A percentile compares a stretch with the other conserved stretches of the same genome.
phyloP scores from a whole-genome alignment of 1,284 basidiomycete species.

The Salmacisia buchloeana region DNA sequence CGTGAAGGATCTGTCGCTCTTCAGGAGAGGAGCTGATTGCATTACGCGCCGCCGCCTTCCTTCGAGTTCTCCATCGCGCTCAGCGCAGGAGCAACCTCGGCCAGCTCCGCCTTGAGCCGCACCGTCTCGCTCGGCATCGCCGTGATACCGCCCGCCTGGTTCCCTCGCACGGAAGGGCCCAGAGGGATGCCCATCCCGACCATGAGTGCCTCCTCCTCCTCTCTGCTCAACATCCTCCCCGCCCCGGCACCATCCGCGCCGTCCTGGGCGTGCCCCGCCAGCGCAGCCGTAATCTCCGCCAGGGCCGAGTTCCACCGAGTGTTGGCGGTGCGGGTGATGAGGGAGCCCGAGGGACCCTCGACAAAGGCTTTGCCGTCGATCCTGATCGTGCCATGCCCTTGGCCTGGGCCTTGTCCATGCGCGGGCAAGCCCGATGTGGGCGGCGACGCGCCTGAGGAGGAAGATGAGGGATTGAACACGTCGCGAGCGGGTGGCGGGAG shows the following conservation, averaged over 20 bases:
- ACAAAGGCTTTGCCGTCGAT: conserved; percentile 31
- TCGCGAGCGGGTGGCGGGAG: too few relatives aligned
- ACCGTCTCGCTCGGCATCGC: not conserved
- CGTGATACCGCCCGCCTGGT: not conserved
- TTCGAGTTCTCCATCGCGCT: not conserved
- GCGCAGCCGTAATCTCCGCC: conserved; percentile 38
- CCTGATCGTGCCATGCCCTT: conserved; percentile 1
- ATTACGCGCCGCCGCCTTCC: too few relatives aligned
- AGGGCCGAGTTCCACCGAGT: conserved; percentile 35
- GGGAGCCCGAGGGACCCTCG: conserved; percentile 30
- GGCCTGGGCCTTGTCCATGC: too few relatives aligned
- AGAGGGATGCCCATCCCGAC: conserved; percentile 4
- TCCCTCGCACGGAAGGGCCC: not conserved
- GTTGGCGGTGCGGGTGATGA: conserved; percentile 41
- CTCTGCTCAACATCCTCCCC: conserved; percentile 14
- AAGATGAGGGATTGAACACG: too few relatives aligned
- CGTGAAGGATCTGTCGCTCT: too few relatives aligned
- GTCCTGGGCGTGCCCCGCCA: conserved; percentile 13
- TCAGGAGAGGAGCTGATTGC: too few relatives aligned
- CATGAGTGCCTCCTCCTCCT: conserved; percentile 4
- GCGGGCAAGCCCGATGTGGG: not conserved
- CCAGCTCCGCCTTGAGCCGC: not conserved
- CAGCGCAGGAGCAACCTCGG: not conserved
- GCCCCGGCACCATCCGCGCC: not conserved
- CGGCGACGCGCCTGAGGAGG: not conserved